Evolutionary conservation across 176 grass and related monocot genomes (phyloP).

Genomic region (Eleusine coracana): DNA sequence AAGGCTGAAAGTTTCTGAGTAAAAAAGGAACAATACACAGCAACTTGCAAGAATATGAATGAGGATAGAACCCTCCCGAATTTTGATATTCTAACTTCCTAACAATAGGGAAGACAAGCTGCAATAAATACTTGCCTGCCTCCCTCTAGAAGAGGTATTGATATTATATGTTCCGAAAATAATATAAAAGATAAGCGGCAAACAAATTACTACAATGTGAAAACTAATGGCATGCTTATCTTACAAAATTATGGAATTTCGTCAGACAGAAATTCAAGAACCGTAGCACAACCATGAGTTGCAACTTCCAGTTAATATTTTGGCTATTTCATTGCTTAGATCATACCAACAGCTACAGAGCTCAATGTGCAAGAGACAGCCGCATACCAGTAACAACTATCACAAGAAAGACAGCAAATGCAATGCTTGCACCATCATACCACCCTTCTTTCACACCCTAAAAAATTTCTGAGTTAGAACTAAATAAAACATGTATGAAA

Average conservation of each 20-base stretch:
- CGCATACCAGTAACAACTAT: conserved; percentile 93
- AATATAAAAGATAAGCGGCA: not conserved
- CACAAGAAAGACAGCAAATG: conserved; percentile 92
- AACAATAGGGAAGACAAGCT: not conserved
- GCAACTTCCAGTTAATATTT: conserved; percentile 14
- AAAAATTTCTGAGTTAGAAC: conserved; percentile 52
- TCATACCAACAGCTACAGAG: not conserved
- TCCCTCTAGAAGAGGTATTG: not conserved
- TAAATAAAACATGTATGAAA: conserved; percentile 35
- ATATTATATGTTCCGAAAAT: not conserved
- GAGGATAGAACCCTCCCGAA: conserved; percentile 11
- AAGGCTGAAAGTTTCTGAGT: not conserved
- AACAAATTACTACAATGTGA: conserved; percentile 16
- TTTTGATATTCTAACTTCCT: not conserved
- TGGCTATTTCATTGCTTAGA: conserved; percentile 14
- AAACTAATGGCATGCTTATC: not conserved
- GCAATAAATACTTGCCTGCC: not conserved
- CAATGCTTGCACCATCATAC: conserved; percentile 93
- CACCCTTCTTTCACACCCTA: conserved; percentile 97
- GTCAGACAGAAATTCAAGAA: not conserved
- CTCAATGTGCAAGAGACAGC: conserved; percentile 7
- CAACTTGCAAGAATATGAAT: conserved; percentile 14
- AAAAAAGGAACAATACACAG: conserved; percentile 3
- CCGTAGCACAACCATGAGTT: conserved; percentile 7
- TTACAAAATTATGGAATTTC: conserved; percentile 5